Base-by-base conservation (phyloP, 2,329 filamentous ascomycete genomes). In the Pseudogymnoascus sp. region DNA sequence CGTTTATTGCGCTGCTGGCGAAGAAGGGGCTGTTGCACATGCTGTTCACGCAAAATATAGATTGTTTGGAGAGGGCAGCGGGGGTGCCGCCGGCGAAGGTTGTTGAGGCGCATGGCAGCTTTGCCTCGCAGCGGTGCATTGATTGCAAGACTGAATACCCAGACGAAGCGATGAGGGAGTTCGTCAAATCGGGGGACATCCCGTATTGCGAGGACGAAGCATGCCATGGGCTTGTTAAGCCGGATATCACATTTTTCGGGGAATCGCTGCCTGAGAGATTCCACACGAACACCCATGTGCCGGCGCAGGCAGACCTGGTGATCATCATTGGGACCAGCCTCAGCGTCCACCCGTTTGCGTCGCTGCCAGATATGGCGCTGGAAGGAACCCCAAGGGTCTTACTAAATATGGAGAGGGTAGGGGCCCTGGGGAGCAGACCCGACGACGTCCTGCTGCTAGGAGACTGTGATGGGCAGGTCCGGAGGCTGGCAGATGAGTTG, bases 11-110 rank as follows among this genome's bases (percentile, higher is more conserved):
- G 12, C 79, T 99, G 23, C 84, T 97, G 14, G 83, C 92, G 63
- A 79, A 86, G 64, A 96, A 95, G 76, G 85, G 84, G 3, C 78
- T 93, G 41, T 78, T 99, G 23, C 78, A 88, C 67, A 94, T 92
- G 79, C 83, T 94, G 61, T 99, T 97, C 74, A 97, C 94, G 0
- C 94, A 99, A 72, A 99, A 99, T 72, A 97, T 99, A 68, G 94
- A 99, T 77, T 96, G 92, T 70, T 81, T 99, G 11, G 94, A 99
- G 76, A 85, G 92, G 21, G 82, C 84, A 68, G 94, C 93, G 11
- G 94, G 94, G 26, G 86, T 99, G 0, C 90, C 92, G 0, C 81
- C 78, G 0, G 86, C 93, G 2, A 86, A 83, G 74, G 92, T 99
- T 59, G 81, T 99, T 33, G 93, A 97, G 75, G 94, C 94, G 0